Base-by-base conservation (phyloP, 192 early-diverging fungal species). In the Coemansia sp. region DNA sequence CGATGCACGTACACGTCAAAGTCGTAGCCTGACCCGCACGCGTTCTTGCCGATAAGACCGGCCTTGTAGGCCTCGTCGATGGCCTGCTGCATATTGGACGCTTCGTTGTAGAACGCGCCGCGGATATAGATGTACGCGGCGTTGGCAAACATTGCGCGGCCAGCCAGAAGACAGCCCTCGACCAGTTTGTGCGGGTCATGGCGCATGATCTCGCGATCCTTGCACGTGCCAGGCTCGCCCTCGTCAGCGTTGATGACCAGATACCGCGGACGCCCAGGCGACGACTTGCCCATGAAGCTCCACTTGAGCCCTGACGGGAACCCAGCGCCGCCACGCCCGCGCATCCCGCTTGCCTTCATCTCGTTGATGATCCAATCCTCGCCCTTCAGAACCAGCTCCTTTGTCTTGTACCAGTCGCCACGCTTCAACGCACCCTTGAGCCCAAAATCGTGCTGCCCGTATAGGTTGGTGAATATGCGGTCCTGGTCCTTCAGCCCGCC, bases 371-470 rank as follows among this genome's bases (percentile, higher is more conserved):
- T 99, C 95, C 95, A 99, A 60, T 93, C 90, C 69, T 94, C 86
- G 58, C 97, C 97, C 81, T 99, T 99, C 50, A 90, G 86, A 46
- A 99, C 74, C 46, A 99, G 89, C 75, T 99, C 95, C 86, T 99
- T 99, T 55, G 97, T 99, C 85, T 95, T 95, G 88, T 96, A 89
- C 95, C 95, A 99, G 84, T 99, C 95, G 58, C 97, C 95, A 61
- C 95, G 91, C 86, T 95, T 93, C 74, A 90, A 61, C 15, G 97
- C 95, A 10, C 94, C 95, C 57, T 90, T 83, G 40, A 99, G 87
- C 22, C 87, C 74, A 69, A 84, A 99, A 76, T 99, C 95, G 76
- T 97, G 95, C 70, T 87, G 86, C 10, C 89, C 89, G 71, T 99
- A 99, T 43, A 99, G 77, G 83, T 99, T 99, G 69, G 96, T 99